phyloP scores from a whole-genome alignment of 768 basidiomycete genomes.

The Termitomyces eurrhizus region DNA sequence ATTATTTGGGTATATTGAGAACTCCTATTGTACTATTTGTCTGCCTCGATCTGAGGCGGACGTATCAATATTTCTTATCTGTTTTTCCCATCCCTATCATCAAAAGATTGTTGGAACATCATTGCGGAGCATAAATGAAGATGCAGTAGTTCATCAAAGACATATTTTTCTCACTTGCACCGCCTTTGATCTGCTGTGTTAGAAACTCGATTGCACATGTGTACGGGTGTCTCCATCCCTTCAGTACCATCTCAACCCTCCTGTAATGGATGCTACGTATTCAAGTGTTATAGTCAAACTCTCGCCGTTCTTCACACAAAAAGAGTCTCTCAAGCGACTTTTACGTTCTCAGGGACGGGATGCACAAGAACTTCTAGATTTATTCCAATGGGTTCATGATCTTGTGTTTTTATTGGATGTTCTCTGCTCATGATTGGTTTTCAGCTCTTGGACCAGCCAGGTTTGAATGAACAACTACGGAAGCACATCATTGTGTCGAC shows the following conservation, averaged over 20 bases:
- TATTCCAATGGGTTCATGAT: neutral
- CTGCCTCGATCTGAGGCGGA: too few species aligned
- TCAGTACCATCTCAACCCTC: neutral
- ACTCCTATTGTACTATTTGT: too few species aligned
- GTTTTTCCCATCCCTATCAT: too few species aligned
- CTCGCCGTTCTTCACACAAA: neutral
- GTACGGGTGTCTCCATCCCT: neutral
- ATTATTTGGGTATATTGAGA: too few species aligned
- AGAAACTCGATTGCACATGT: neutral
- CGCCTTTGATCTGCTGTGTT: neutral
- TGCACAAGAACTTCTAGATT: neutral
- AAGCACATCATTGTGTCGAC: neutral
- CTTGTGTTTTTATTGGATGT: neutral
- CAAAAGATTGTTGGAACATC: too few species aligned
- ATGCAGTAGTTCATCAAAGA: too few species aligned
- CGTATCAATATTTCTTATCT: too few species aligned
- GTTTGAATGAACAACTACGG: neutral
- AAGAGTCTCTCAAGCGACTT: neutral
- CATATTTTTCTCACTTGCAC: neutral
- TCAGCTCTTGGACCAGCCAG: conserved; percentile 1
- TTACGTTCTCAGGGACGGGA: neutral
- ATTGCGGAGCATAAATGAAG: too few species aligned
- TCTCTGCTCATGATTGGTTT: neutral
- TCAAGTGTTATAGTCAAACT: neutral
- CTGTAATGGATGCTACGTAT: neutral